Evolutionary conservation across 768 basidiomycete species (phyloP).

Genomic region (Multifurca ochricompacta): DNA sequence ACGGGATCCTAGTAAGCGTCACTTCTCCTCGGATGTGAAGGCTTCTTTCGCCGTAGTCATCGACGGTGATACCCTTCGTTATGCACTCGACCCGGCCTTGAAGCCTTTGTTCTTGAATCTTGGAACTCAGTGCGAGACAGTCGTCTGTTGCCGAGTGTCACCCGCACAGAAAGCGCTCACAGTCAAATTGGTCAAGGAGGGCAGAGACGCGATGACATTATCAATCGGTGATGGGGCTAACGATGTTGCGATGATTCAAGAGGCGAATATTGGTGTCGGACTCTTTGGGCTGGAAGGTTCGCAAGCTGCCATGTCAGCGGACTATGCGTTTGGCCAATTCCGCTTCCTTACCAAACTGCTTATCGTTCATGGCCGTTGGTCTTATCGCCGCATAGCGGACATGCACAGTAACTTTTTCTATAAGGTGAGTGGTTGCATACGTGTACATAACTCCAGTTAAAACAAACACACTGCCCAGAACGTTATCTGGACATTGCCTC

Average conservation of each 20-base stretch:
- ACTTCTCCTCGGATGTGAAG: conserved; percentile 55
- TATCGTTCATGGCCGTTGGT: conserved; percentile 94
- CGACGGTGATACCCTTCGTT: conserved; percentile 85
- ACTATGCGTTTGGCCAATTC: conserved; percentile 98
- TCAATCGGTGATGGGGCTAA: conserved; percentile 98
- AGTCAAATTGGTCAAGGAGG: conserved; percentile 93
- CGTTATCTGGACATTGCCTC: conserved; percentile 85
- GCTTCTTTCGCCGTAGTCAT: conserved; percentile 91
- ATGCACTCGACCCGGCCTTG: conserved; percentile 68
- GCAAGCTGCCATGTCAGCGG: conserved; percentile 98
- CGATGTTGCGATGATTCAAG: conserved; percentile 99
- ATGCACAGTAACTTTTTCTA: conserved; percentile 99
- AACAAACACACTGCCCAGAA: conserved; percentile 42
- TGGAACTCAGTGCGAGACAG: conserved; percentile 94
- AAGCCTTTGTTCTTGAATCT: conserved; percentile 86
- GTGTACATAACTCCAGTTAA: neutral
- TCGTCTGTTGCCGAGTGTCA: conserved; percentile 96
- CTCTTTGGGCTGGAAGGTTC: conserved; percentile 91
- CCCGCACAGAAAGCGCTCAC: conserved; percentile 98
- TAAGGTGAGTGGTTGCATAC: conserved; percentile 51
- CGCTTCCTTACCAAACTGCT: conserved; percentile 85
- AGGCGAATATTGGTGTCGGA: conserved; percentile 96
- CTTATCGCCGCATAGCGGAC: conserved; percentile 90
- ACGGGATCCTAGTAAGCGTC: conserved; percentile 50
- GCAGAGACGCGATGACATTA: conserved; percentile 90